Conservation (phyloP, 441 rosid species). For the Populus hybrid region DNA sequence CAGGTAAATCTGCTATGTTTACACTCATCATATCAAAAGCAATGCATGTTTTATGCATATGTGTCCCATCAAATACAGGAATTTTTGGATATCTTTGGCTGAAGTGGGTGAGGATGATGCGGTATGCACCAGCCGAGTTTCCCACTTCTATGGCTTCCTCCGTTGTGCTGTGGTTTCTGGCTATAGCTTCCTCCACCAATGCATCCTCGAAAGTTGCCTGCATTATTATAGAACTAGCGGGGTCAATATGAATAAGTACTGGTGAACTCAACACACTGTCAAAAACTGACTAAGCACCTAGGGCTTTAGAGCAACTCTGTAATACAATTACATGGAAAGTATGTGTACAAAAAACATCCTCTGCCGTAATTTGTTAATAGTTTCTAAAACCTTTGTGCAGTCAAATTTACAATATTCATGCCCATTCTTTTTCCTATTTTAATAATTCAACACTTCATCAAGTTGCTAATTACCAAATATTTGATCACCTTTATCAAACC, state of each 20-base stretch:
- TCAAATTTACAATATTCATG: not conserved
- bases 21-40: constrained; percentile 95
- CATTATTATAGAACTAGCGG: not conserved
- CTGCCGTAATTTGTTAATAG: not conserved
- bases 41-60: constrained; percentile 94
- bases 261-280: not conserved
- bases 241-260: not conserved
- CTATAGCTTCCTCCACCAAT: constrained; percentile 80
- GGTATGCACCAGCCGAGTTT: constrained; percentile 56
- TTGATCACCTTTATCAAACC: not conserved
- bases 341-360: too few relatives aligned
- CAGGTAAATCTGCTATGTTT: constrained; percentile 72
- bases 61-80: constrained; percentile 66
- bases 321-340: too few relatives aligned
- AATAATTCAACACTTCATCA: not conserved
- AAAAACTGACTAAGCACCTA: not conserved
- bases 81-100: constrained; percentile 93
- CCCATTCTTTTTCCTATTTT: not conserved
- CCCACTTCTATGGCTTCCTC: constrained; percentile 89
- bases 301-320: not conserved
- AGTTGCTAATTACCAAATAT: not conserved
- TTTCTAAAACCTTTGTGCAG: too few relatives aligned
- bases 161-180: constrained; percentile 93
- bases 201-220: constrained; percentile 97
- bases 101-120: constrained; percentile 89